Percentiles rank a stretch among this genome's conserved stretches.
Evolutionary conservation across 495 filamentous ascomycete genomes (phyloP).

Genomic region (Neurospora sp.): DNA sequence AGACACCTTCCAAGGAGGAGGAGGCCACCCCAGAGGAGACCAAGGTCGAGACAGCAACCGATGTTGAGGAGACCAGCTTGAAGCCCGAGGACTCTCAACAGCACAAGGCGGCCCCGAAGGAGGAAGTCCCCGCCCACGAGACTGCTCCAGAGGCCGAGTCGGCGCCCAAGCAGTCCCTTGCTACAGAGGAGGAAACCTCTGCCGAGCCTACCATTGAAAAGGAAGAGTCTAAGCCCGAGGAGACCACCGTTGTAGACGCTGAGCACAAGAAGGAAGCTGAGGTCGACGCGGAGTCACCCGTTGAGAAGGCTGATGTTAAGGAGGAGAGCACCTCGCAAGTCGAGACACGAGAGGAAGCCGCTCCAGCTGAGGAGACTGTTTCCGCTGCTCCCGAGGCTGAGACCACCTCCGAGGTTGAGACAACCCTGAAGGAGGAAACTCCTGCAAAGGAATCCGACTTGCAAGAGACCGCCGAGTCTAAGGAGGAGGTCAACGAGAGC

Average conservation of each 20-base stretch:
- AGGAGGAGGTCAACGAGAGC: neutral
- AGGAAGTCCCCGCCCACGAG: neutral
- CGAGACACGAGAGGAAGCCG: neutral
- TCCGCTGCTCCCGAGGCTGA: neutral
- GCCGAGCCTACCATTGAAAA: neutral
- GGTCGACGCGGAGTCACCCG: neutral
- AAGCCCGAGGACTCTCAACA: neutral
- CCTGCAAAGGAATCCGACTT: neutral
- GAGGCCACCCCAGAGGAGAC: neutral
- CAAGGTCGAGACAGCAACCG: neutral
- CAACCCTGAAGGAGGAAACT: conserved; percentile 2
- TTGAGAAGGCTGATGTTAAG: neutral
- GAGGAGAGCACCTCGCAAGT: neutral
- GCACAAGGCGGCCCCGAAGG: neutral
- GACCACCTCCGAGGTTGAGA: neutral
- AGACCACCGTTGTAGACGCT: neutral
- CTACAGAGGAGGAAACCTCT: neutral
- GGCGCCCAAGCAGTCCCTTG: neutral
- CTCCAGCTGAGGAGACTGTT: neutral
- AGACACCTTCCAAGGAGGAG: neutral
- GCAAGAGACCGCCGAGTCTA: neutral
- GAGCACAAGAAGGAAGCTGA: neutral
- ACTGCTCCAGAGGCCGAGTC: neutral
- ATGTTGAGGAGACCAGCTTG: neutral
- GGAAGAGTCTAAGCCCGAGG: neutral